A percentile compares a stretch with the other conserved stretches of the same genome.
Evolutionary conservation across 1,139 yeast genomes (phyloP).

Genomic region (Nakaseomyces delphensis): DNA sequence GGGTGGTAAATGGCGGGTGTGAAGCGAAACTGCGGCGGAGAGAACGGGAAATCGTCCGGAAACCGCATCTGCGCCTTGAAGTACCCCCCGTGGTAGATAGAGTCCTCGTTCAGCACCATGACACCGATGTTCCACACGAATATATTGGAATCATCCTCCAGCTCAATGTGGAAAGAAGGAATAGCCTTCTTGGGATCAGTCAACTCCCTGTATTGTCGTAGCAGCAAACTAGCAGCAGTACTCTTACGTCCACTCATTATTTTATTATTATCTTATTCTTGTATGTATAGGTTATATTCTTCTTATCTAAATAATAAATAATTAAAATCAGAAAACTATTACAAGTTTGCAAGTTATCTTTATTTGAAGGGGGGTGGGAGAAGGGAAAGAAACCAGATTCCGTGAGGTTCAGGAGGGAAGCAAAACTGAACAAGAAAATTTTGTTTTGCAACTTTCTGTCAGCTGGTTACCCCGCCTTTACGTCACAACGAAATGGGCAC

Average conservation of each 20-base stretch:
- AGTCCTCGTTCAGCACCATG: conserved; percentile 82
- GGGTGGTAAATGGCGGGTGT: conserved; percentile 96
- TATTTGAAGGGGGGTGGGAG: no score
- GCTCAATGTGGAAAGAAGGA: conserved; percentile 81
- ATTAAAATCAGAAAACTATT: no score
- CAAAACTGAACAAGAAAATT: no score
- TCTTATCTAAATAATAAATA: no score
- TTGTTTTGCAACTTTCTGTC: no score
- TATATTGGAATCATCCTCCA: conserved; percentile 76
- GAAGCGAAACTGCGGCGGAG: conserved; percentile 87
- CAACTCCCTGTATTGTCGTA: conserved; percentile 89
- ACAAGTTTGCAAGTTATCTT: no score
- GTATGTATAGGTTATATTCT: background rate
- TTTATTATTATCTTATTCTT: background rate
- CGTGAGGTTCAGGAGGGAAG: no score
- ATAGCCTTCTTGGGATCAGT: conserved; percentile 89
- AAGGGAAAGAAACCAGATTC: no score
- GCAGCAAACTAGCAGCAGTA: conserved; percentile 60
- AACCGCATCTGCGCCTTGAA: conserved; percentile 90
- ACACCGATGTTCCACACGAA: conserved; percentile 91
- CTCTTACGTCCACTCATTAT: conserved; percentile 29
- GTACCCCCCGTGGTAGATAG: conserved; percentile 93
- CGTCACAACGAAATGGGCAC: no score
- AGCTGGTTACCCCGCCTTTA: no score
- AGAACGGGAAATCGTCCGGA: conserved; percentile 82